Percentiles rank a stretch among this genome's conserved stretches.
Conservation (phyloP, 179 eudicot genomes). For the Actinidia arguta region DNA sequence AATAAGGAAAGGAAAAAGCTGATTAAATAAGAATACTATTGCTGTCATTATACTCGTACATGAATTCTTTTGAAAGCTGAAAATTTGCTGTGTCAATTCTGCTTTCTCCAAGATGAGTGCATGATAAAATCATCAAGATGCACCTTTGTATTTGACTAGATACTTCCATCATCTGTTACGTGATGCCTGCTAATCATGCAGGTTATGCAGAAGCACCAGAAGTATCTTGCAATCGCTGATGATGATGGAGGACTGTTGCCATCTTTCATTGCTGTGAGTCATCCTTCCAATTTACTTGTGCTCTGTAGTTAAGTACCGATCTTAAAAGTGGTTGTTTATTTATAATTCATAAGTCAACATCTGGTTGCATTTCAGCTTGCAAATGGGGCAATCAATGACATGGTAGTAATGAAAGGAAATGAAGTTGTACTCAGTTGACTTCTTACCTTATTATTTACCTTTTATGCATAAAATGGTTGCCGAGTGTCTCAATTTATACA, state of each 20-base stretch:
- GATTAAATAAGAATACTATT: too few species aligned
- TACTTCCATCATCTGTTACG: background rate
- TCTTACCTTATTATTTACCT: background rate
- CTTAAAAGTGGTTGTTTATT: background rate
- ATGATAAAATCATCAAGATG: background rate
- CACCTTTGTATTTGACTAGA: background rate
- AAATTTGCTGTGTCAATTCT: too few species aligned
- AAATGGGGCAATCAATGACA: slow-evolving; percentile 86
- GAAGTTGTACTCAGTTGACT: slow-evolving; percentile 96
- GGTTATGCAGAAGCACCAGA: slow-evolving; percentile 99
- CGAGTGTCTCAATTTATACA: background rate
- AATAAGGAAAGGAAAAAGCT: too few species aligned
- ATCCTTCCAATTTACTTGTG: slow-evolving; percentile 19
- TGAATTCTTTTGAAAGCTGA: too few species aligned
- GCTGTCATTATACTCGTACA: too few species aligned
- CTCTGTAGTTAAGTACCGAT: background rate
- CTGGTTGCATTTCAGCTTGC: slow-evolving; percentile 79
- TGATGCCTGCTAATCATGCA: slow-evolving; percentile 35
- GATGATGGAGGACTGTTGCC: slow-evolving; percentile 74
- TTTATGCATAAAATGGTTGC: slow-evolving; percentile 4
- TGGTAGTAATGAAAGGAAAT: slow-evolving; percentile 88
- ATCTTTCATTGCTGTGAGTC: slow-evolving; percentile 85
- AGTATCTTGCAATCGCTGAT: slow-evolving; percentile 86
- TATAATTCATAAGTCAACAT: background rate
- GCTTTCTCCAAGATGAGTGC: background rate